Evolutionary conservation across 176 grass and related monocot species (phyloP).

Genomic region (Bromus sterilis): DNA sequence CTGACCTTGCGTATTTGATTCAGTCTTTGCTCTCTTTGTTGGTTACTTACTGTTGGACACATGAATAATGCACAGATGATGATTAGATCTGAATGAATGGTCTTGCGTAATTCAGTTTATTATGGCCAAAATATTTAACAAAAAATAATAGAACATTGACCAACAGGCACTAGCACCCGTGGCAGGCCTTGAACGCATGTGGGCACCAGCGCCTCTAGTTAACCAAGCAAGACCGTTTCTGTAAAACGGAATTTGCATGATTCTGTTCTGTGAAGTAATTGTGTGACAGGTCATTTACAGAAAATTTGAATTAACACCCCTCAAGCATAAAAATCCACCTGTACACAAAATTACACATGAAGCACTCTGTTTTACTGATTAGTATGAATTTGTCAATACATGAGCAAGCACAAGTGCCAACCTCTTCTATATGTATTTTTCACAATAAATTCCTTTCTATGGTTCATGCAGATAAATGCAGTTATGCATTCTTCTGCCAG

Average conservation of each 20-base stretch:
- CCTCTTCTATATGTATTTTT: neutral
- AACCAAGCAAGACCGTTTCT: neutral
- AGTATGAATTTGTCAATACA: neutral
- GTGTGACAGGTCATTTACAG: neutral
- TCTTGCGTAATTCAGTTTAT: neutral
- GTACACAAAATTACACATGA: neutral
- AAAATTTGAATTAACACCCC: neutral
- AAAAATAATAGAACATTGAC: neutral
- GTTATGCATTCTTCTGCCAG: neutral
- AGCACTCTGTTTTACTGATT: slow-evolving; percentile 1
- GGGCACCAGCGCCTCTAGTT: neutral
- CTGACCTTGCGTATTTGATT: neutral
- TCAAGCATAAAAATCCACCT: neutral
- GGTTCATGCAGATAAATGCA: slow-evolving; percentile 1
- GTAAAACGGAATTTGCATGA: neutral
- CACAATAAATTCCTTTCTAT: neutral
- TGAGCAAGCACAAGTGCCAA: neutral
- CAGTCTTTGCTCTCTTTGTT: slow-evolving; percentile 5
- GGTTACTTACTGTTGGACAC: slow-evolving; percentile 1
- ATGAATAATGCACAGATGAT: neutral
- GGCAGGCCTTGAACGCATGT: neutral
- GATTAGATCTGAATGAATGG: neutral
- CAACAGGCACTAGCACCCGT: neutral
- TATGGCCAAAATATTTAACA: neutral
- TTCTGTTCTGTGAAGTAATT: neutral